These are phyloP conservation scores for Globisporangium barbulae DNA, from an alignment of 352 stramenopile species.

Conservation along the genomic window DNA sequence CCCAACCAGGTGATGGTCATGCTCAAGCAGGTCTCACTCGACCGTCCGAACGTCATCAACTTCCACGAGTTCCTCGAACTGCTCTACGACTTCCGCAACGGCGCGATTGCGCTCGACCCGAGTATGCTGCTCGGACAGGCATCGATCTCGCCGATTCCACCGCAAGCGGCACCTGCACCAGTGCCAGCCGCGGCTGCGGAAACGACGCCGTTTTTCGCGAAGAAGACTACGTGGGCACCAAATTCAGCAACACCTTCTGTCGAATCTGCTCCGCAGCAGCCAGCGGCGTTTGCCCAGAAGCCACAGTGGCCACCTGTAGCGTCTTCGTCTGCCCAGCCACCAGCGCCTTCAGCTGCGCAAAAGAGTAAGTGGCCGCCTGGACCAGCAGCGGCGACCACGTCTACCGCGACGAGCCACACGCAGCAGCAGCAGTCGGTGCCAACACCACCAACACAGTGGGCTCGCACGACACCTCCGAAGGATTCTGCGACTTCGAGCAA, in stretches of 20 bases:
- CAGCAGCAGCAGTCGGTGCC: constrained; percentile 3
- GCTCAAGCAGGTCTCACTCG: constrained; percentile 59
- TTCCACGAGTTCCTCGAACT: constrained; percentile 85
- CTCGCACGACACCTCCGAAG: constrained; percentile 15
- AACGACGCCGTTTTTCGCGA: constrained; percentile 18
- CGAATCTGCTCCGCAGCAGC: neutral
- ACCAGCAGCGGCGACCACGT: neutral
- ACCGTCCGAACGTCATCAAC: constrained; percentile 41
- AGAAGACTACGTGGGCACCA: constrained; percentile 11
- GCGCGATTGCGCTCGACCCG: constrained; percentile 53
- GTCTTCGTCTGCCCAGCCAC: neutral
- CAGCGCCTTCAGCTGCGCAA: constrained; percentile 2
- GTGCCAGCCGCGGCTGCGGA: constrained; percentile 4
- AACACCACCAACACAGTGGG: constrained; percentile 3
- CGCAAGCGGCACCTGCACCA: neutral
- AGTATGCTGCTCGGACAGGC: constrained; percentile 39
- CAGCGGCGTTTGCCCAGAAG: constrained; percentile 14
- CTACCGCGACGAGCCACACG: neutral
- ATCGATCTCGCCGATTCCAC: constrained; percentile 24
- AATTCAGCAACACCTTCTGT: constrained; percentile 1
- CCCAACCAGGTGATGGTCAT: constrained; percentile 53
- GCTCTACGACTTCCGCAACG: constrained; percentile 69
- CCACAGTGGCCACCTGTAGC: constrained; percentile 16
- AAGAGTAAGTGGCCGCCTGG: constrained; percentile 17
- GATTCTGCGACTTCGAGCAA: constrained; percentile 32